Base-by-base conservation (phyloP, 2,329 filamentous ascomycete species). In the Arthrobotrys conoides region DNA sequence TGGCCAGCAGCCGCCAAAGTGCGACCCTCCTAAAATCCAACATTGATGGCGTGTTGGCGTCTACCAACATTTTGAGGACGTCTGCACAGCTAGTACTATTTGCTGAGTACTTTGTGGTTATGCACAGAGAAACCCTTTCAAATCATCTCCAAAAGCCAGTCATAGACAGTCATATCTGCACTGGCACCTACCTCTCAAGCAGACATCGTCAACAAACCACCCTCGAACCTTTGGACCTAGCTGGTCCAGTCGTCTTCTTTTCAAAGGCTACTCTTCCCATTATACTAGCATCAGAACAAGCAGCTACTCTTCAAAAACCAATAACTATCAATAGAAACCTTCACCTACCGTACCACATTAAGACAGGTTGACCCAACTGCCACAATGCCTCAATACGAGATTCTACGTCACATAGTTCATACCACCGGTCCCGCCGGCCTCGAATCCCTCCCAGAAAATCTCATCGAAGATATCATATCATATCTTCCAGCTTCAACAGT, bases 301-400 rank as follows among this genome's bases (percentile, higher is more conserved):
- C 0, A 27, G 27, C 9, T 14, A 33, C 12, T 18, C 4, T 16
- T n/a, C 24, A 16, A 27, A 16, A 16, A 18, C 51, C 14, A 9
- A 24, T 16, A 33, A 18, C 16, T 41, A 59, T 30, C 33, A 24
- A 22, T 27, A 5, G 48, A 64, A 5, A 22, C 46, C 10, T 16
- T 2, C 22, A 14, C 33, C 27, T 57, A 5, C 14, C 12, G 30
- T 38, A 24, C 33, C 30, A 16, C 18, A 38, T 6, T 16, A 18
- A 14, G 6, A 3, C 27, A 30, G 27, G n/a, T n/a, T n/a, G 18
- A 55, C 1, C 30, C 18, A 20, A 30, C 41, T 2, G 68, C 16
- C 46, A 68, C 44, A 27, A 78, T 78, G 75, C 51, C 75, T 0
- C n/a, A 48, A 5, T 68, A 64, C 68, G 46, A 78, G 6, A 44